Evolutionary conservation across 805 yeast genomes (phyloP).

Genomic region (Metschnikowia santaceciliae): DNA sequence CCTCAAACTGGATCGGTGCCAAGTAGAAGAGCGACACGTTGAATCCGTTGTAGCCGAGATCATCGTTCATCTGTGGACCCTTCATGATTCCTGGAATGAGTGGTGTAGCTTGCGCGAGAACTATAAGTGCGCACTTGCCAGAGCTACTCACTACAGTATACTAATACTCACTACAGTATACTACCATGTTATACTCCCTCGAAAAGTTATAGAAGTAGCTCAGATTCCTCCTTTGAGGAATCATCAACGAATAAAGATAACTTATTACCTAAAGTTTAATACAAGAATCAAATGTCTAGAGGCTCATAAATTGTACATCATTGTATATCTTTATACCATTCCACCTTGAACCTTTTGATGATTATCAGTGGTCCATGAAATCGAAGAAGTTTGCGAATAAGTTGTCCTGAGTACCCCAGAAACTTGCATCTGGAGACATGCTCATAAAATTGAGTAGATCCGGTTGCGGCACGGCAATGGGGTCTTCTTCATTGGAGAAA

Average conservation of each 20-base stretch:
- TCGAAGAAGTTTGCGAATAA: conserved; percentile 16
- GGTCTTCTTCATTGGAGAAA: conserved; percentile 1
- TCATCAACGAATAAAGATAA: no score
- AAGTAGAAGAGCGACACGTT: conserved; percentile 58
- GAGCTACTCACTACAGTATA: no score
- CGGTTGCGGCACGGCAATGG: conserved; percentile 5
- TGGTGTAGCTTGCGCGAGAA: background rate
- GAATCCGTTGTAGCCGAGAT: conserved; percentile 19
- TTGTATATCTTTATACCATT: no score
- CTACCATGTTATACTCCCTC: no score
- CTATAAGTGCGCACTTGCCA: no score
- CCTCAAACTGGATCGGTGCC: conserved; percentile 62
- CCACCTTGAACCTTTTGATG: no score
- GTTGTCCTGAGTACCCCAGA: conserved; percentile 13
- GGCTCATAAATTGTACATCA: no score
- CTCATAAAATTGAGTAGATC: conserved; percentile 9
- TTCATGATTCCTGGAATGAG: background rate
- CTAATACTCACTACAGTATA: no score
- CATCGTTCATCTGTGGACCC: conserved; percentile 9
- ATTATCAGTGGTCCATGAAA: conserved; percentile 5
- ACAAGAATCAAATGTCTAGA: no score
- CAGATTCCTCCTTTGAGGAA: no score
- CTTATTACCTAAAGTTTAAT: no score
- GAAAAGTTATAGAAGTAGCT: no score
- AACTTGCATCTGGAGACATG: conserved; percentile 6